Evolutionary conservation across 2,329 filamentous ascomycete genomes (phyloP), one percentile per base, ranked within the genome.

Genomic region (Penicillium rolfsii): DNA sequence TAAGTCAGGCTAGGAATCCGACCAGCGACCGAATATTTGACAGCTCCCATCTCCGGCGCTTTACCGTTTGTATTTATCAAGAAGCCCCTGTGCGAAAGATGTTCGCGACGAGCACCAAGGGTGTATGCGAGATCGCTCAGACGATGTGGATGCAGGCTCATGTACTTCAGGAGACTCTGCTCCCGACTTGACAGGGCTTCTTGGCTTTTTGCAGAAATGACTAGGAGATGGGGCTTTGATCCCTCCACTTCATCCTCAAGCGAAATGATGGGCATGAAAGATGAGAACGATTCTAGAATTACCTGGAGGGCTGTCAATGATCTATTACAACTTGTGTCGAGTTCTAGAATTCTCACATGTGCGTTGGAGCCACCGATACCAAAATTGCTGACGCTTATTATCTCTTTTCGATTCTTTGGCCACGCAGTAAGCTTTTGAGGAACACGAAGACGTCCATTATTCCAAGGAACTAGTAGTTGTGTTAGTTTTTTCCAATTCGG

Each of bases 341-440:
- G 7, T 7, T 38, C 12, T 5, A 38, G 48, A 3, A 14, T 30
- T 7, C 48, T 53, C 48, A 65, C 69, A 57, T 70, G 69, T 14
- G 66, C 68, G 55, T 71, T 71, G 1, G 67, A 61, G 6, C 70
- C 70, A 4, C 68, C 60, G 63, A 74, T 73, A 1, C 75, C 75
- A 55, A 76, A 76, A 0, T 63, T 70, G 55, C 75, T 77, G 22
- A 77, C 64, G 40, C 71, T 74, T 8, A 71, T 65, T 45, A 74
- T 64, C 33, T 70, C 63, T 2, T 53, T 55, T 38, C 66, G 61
- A 36, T 57, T 45, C 28, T 48, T 49, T 4, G 74, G 73, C 73
- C 74, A 76, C 7, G 64, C 63, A 16, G 54, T 66, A 1, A 63
- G 59, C 8, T 64, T 55, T 9, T 61, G 6, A 6, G 69, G 66